Evolutionary conservation across 176 grass and related monocot genomes (phyloP).

Genomic region (Bromus sterilis): DNA sequence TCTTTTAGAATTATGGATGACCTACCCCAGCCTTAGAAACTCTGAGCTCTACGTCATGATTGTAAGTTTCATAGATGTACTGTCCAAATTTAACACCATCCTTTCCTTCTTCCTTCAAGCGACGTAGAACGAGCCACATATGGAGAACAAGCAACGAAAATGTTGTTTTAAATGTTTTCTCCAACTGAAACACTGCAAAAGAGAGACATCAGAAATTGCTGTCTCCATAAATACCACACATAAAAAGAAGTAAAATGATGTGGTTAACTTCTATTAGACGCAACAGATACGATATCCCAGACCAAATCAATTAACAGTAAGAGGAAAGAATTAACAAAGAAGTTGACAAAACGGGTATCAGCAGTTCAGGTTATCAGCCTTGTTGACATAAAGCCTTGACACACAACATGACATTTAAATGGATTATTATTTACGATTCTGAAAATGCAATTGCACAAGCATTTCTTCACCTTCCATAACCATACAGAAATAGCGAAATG

Average conservation of each 20-base stretch:
- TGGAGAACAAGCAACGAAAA: constrained; percentile 96
- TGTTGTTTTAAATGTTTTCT: constrained; percentile 99
- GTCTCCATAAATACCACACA: constrained; percentile 6
- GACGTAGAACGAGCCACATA: constrained; percentile 90
- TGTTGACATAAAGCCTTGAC: constrained; percentile 1
- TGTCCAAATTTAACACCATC: constrained; percentile 92
- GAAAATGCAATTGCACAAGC: not conserved
- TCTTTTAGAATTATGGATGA: constrained; percentile 16
- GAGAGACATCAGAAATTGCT: not conserved
- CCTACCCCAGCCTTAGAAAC: constrained; percentile 97
- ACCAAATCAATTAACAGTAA: not conserved
- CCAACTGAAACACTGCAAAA: constrained; percentile 93
- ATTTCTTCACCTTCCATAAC: not conserved
- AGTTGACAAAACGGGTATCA: not conserved
- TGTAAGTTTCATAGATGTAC: constrained; percentile 93
- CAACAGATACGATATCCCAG: not conserved
- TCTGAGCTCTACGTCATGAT: constrained; percentile 93
- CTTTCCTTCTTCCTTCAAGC: constrained; percentile 90
- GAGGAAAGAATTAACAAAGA: not conserved
- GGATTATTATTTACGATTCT: not conserved
- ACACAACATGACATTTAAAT: not conserved
- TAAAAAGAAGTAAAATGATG: constrained; percentile 4
- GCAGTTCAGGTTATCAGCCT: not conserved
- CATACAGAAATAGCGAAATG: not conserved
- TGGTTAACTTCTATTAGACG: not conserved